Conservation (phyloP, 1,284 basidiomycete species). For the Rhodotorula sp. region DNA sequence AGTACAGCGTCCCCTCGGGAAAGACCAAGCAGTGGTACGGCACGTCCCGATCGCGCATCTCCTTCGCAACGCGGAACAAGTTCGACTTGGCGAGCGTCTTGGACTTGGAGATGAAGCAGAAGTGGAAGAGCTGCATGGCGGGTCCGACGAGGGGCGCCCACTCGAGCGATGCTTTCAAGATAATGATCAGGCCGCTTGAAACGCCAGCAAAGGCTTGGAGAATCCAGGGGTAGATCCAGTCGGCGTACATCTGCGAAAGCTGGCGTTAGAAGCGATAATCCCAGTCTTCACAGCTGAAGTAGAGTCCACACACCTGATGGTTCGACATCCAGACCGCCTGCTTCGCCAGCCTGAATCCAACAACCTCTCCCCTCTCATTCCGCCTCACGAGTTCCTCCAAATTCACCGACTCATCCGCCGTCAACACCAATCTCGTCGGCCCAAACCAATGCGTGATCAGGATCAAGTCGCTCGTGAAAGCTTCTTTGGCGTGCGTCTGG, state of each 20-base stretch:
- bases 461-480: conserved; percentile 73
- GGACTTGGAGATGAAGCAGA: conserved; percentile 76
- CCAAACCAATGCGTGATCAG: conserved; percentile 53
- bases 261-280: neutral
- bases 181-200: conserved; percentile 65
- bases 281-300: neutral
- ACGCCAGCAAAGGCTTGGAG: conserved; percentile 35
- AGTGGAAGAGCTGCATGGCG: conserved; percentile 88
- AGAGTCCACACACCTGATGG: conserved; percentile 38
- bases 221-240: conserved; percentile 77
- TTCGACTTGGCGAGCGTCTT: conserved; percentile 45
- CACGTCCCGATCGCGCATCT: neutral
- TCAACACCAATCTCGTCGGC: conserved; percentile 70
- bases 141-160: conserved; percentile 85
- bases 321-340: conserved; percentile 55
- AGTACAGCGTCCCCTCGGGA: conserved; percentile 89
- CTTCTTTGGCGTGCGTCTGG: conserved; percentile 75
- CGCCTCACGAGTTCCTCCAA: conserved; percentile 54
- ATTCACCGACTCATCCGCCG: conserved; percentile 50
- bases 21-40: conserved; percentile 82
- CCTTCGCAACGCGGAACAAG: conserved; percentile 14
- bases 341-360: conserved; percentile 67
- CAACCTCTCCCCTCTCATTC: conserved; percentile 57
- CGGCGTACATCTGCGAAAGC: conserved; percentile 68
- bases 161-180: conserved; percentile 82